These are phyloP conservation scores for Pseudogymnoascus sp. DNA, from an alignment of 2,329 filamentous ascomycete species.

Conservation along the genomic window DNA sequence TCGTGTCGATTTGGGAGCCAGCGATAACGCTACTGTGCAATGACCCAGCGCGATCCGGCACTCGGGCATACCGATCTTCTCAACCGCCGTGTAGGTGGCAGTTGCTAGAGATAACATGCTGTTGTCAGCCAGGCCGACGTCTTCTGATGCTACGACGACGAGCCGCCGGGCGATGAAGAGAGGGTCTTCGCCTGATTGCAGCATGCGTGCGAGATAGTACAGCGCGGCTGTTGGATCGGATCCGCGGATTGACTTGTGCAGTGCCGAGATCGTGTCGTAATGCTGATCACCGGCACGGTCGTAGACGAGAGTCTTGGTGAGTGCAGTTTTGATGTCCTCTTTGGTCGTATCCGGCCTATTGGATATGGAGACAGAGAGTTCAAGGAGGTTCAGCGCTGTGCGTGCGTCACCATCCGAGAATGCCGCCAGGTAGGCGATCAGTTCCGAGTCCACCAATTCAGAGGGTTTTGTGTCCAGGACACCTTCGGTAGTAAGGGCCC, in stretches of 20 bases:
- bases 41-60: slow-evolving; percentile 88
- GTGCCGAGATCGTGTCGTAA: slow-evolving; percentile 94
- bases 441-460: slow-evolving; percentile 63
- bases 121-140: slow-evolving; percentile 85
- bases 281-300: slow-evolving; percentile 93
- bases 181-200: slow-evolving; percentile 89
- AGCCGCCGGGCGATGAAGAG: slow-evolving; percentile 87
- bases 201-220: slow-evolving; percentile 93
- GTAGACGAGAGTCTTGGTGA: slow-evolving; percentile 91
- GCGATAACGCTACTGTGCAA: slow-evolving; percentile 68
- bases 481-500: slow-evolving; percentile 61
- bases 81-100: slow-evolving; percentile 74
- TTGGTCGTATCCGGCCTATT: slow-evolving; percentile 57
- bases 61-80: slow-evolving; percentile 93
- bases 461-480: slow-evolving; percentile 37
- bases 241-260: slow-evolving; percentile 91
- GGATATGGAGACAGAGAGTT: slow-evolving; percentile 75
- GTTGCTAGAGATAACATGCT: slow-evolving; percentile 76
- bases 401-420: slow-evolving; percentile 91
- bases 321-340: slow-evolving; percentile 66
- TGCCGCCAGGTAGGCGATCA: slow-evolving; percentile 72
- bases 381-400: slow-evolving; percentile 84
- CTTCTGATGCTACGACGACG: slow-evolving; percentile 90
- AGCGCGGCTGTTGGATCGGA: slow-evolving; percentile 79
- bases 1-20: slow-evolving; percentile 79